Base-by-base conservation (phyloP, 441 rosid species). In the Manihot esculenta region DNA sequence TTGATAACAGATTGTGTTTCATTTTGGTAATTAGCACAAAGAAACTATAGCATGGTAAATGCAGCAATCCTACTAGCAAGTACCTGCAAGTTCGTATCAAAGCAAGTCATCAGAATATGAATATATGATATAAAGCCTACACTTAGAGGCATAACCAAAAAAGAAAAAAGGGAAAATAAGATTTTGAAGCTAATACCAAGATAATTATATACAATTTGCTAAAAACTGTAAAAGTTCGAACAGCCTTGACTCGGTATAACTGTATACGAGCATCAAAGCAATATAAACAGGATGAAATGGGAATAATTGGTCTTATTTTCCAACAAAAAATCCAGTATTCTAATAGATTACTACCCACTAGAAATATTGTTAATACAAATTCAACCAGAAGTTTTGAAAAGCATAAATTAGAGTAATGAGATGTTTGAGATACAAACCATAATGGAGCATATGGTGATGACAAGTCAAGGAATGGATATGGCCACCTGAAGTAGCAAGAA, bases 381-480 rank as follows among this genome's bases (percentile, higher is more conserved):
- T n/a, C 38, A 33, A 33, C 3, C 38, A 33, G 6, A 33, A 33
- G 38, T 33, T 51, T n/a, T 18, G 35, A 15, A 24, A 66, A 21
- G 59, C 18, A 56, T 49, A 44, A 38, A 33, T 15, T 18, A 20
- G 57, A 68, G 33, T 15, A 18, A 63, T 26, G 49, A 66, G 27
- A 26, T 62, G 30, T 45, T 58, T 45, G 56, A 68, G 45, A 53
- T 38, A 67, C 82, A 30, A 83, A 94, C 99, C 99, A 92, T 45
- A 92, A 61, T 12, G 99, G 97, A 83, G 97, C 97, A 83, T 82
- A 83, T 35, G 88, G 76, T 47, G 96, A 92, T 62, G 94, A 82
- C 82, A 94, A 78, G 76, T 92, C 94, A 44, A 94, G 84, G 72
- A 94, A 94, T 51, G 97, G 98, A 72, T 90, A 94, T 26, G 99